Evolutionary conservation across 768 basidiomycete species (phyloP), one percentile per base, ranked within the genome.

Genomic region (Hirschioporus abietinus): DNA sequence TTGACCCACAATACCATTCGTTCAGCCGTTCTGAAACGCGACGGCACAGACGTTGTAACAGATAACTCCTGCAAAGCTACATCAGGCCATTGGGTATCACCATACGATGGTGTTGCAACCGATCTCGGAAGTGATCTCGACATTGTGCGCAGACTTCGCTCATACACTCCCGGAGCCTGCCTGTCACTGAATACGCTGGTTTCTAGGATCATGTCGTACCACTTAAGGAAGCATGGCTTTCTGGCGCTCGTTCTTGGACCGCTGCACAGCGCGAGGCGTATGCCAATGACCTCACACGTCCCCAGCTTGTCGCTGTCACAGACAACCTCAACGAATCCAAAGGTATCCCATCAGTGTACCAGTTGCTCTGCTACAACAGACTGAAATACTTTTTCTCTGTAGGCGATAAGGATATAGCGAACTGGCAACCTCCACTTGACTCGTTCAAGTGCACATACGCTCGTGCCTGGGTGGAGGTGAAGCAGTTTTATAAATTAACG

Each of bases 171-270:
- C 17, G 35, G 58, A 23, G 26, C 60, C 60, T 26, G 26, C 60
- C 60, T 26, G 57, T 35, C n/a, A 20, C 68, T 17, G 60, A 27
- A 25, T 58, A 36, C 23, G 63, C 17, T 66, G 4, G 63, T 2
- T 35, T 64, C 17, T 25, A 84, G 83, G 84, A 85, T 68, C 84
- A 85, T 66, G 57, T 86, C n/a, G 81, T 86, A 1, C 83, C 85
- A 7, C 73, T 85, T 63, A 86, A 84, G 69, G 83, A 85, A 74
- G 85, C 85, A 0, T 86, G 85, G 85, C 68, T 86, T 0, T 85
- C 84, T 8, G 86, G 85, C 24, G 86, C 85, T 17, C 76, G 82
- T 9, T 66, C 70, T 58, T 87, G 86, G 86, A 83, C 84, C 17
- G 71, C 69, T 42, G 82, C 80, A 0, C 80, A 82, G 67, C 80